Evolutionary conservation across 257 asterid species (phyloP).

Genomic region (Thymus mandschuricus): DNA sequence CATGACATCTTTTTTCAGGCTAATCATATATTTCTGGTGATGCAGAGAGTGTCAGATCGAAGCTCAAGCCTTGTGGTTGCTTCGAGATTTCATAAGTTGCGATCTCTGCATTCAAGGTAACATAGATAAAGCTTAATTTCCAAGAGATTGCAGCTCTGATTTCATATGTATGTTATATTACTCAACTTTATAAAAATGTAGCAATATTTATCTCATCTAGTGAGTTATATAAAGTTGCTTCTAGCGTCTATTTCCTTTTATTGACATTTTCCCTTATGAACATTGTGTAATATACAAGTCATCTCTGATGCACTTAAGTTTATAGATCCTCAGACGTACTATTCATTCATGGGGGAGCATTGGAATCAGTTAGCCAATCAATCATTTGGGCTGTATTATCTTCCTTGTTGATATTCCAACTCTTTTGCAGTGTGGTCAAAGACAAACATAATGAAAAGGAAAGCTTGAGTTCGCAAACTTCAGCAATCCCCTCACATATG

Average conservation of each 20-base stretch:
- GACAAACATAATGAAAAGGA: slow-evolving; percentile 29
- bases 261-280: neutral
- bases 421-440: slow-evolving; percentile 31
- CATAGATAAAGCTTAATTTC: slow-evolving; percentile 14
- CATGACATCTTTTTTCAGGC: slow-evolving; percentile 3
- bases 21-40: slow-evolving; percentile 25
- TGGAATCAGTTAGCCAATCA: neutral
- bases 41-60: slow-evolving; percentile 54
- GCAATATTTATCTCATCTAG: neutral
- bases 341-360: neutral
- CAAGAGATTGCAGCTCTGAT: neutral
- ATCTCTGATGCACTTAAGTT: neutral
- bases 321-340: neutral
- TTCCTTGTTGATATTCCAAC: slow-evolving; percentile 7
- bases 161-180: neutral
- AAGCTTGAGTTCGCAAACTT: slow-evolving; percentile 33
- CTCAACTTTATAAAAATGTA: no score
- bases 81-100: slow-evolving; percentile 60
- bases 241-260: slow-evolving; percentile 11
- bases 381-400: slow-evolving; percentile 2
- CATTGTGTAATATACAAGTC: neutral
- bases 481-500: slow-evolving; percentile 30
- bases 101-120: slow-evolving; percentile 62
- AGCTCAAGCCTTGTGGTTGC: slow-evolving; percentile 71
- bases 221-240: neutral